Conservation (phyloP, 805 yeast species). For the Aciculoconidium aculeatum region DNA sequence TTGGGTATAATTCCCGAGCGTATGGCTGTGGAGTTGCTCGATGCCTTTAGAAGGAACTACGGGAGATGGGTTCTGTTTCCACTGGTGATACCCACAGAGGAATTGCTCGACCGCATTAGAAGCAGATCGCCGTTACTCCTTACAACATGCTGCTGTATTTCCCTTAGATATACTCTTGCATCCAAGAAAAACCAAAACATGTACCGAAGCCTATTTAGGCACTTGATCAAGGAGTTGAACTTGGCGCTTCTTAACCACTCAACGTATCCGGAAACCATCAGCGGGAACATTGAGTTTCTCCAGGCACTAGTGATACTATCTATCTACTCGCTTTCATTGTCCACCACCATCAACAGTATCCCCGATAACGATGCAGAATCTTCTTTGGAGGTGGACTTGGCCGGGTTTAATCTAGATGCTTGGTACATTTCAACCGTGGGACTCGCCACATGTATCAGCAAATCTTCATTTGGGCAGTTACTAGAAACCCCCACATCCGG, state of each 20-base stretch:
- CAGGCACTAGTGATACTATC: constrained; percentile 65
- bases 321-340: constrained; percentile 57
- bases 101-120: constrained; percentile 44
- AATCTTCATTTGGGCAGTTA: constrained; percentile 41
- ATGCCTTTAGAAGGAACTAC: constrained; percentile 57
- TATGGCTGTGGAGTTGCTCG: constrained; percentile 47
- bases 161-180: constrained; percentile 45
- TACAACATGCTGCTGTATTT: constrained; percentile 59
- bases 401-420: constrained; percentile 52
- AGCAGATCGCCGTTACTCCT: constrained; percentile 55
- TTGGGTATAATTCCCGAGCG: constrained; percentile 42
- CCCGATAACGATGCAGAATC: constrained; percentile 5
- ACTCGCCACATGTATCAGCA: constrained; percentile 53
- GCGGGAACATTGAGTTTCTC: constrained; percentile 48
- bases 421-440: constrained; percentile 68
- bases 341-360: constrained; percentile 29
- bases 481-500: constrained; percentile 11
- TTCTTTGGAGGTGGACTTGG: constrained; percentile 12
- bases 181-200: constrained; percentile 18
- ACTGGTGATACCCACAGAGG: constrained; percentile 40
- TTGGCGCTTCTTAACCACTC: constrained; percentile 32
- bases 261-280: constrained; percentile 13
- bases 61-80: constrained; percentile 80
- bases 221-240: constrained; percentile 47
- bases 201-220: constrained; percentile 31